Evolutionary conservation across 2,329 filamentous ascomycete genomes (phyloP), one percentile per base, ranked within the genome.

Genomic region (Pyrenochaeta sp.): DNA sequence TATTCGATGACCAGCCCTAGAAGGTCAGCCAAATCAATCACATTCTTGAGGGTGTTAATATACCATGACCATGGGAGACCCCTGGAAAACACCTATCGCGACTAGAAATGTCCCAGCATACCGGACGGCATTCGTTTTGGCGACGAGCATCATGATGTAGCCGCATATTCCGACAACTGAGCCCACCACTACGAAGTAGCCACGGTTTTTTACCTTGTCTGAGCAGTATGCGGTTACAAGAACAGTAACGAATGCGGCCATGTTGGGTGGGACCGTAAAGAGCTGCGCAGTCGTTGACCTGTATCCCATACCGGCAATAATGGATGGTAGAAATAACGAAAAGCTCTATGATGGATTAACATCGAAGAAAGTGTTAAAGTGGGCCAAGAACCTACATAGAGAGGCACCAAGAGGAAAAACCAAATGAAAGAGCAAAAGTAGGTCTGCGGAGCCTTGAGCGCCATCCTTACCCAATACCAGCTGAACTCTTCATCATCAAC

Each of bases 71-170:
- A 73, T 63, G 27, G 71, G 71, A 1, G 54, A 60, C 44, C 68
- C 67, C 7, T 68, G 68, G 46, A 72, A 85, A 58, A 82, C 75
- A 42, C 79, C 80, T 14, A 72, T 69, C 0, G 77, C 75, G 10
- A 77, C 67, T 7, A 80, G 63, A 45, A 74, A 77, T 2, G 79
- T 69, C 2, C 69, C 78, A 2, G 71, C 74, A 51, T 81, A 81
- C 37, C 76, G 63, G 1, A 66, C 64, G 1, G 69, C 69, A 32
- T 75, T 75, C 7, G 69, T 56, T 4, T 46, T 54, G 4, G 64
- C 17, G 71, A 78, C 70, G 80, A 79, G 68, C 80, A 85, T 69
- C 85, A 86, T 69, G 74, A 79, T 27, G 81, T 87, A 50, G 71
- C 81, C 58, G 80, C 74, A n/a, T 73, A 64, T 52, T 75, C 77